Evolutionary conservation across 768 basidiomycete genomes (phyloP), one percentile per base, ranked within the genome.

Genomic region (Phanerochaete carnosa): DNA sequence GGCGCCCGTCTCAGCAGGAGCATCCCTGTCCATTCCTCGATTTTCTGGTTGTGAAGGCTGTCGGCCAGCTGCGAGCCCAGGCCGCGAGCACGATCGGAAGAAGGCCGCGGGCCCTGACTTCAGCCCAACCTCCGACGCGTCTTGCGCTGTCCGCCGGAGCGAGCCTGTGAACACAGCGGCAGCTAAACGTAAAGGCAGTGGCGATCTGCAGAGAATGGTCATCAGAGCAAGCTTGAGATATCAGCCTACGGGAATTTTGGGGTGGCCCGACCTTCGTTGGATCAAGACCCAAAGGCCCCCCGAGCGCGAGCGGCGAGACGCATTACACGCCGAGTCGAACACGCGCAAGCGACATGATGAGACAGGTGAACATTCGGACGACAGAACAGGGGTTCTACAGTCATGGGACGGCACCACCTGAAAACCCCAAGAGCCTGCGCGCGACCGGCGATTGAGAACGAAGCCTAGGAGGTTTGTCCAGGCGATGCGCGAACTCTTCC

Each of bases 401-500:
- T 55, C 54, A 55, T 55, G 25, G 6, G 54, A 43, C 26, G 22
- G 37, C 54, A 55, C 35, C 54, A 37, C 32, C 54, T 55, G 54
- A 55, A 37, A 15, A 15, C 35, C 35, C 22, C 19, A 26, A 13
- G 52, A 23, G 51, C 54, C 25, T 13, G 22, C 8, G 26, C 16
- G 28, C 52, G 15, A 26, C 54, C 54, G 54, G 35, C 33, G 39
- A 55, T 55, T 43, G 7, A 32, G 52, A n/a, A 35, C n/a, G 54
- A 23, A 35, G 35, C 35, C n/a, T 26, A 12, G 39, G 37, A 26
- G 39, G 16, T 12, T n/a, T 4, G 54, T 9, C 54, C 7, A 22
- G 35, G 15, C 33, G 33, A 9, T 19, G 22, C 15, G 54, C 26
- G 35, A 55, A 55, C 54, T 43, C 54, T 55, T 19, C 35, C 23